Evolutionary conservation across 805 yeast species (phyloP), one percentile per base, ranked within the genome.

Genomic region (Zygotorulaspora florentina): DNA sequence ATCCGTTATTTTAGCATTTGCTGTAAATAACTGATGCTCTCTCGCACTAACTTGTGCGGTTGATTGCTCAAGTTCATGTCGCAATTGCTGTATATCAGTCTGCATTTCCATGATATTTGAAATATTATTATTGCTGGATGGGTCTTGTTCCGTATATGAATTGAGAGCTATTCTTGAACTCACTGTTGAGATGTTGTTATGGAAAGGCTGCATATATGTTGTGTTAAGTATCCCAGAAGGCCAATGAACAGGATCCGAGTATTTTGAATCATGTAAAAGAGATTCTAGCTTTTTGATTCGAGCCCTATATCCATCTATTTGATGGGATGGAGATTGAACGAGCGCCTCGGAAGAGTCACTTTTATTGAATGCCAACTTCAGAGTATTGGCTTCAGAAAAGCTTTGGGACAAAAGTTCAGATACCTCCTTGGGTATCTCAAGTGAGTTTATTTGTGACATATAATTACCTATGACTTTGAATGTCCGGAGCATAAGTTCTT

Each of bases 231-330:
- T 75, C 66, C 73, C 55, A 48, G 75, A 57, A 2, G 72, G 73
- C 74, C 75, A 71, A 40, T 64, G 66, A 27, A 72, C 72, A 31
- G 80, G 69, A 42, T 79, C 76, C 38, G 75, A 74, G 57, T 75
- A 80, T 52, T 79, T 87, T 43, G 80, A 84, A 51, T 85, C 87
- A 59, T 88, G 93, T 12, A 89, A 66, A 31, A 88, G 65, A 44
- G 79, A 83, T 55, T 89, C 96, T 42, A 91, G 72, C 54, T 85
- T 85, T 50, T 78, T 79, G 34, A 91, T 86, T 43, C 96, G 70
- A 9, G 77, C 65, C 60, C 83, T 83, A 52, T 88, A 83, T 0
- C 86, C 87, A 51, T 73, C 73, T 9, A 84, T 67, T 10, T 75
- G 57, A 35, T 73, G 79, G 3, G 66, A 39, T 15, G 30, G 36